These are phyloP conservation scores for Malassezia caprae DNA, from an alignment of 1,284 basidiomycete genomes.

Conservation along the genomic window DNA sequence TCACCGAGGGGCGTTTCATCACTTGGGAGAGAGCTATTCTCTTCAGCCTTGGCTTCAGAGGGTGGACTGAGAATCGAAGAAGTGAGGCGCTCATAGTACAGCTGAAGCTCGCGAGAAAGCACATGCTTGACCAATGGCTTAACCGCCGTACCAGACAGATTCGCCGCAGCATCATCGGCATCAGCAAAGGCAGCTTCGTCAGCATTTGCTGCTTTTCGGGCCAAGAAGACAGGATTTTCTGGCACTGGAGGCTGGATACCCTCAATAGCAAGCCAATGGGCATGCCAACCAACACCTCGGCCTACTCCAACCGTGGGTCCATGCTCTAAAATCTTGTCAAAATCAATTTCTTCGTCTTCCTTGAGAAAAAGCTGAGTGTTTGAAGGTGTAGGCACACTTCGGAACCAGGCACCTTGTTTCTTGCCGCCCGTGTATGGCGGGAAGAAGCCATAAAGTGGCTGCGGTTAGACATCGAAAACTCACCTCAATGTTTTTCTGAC, in stretches of 20 bases:
- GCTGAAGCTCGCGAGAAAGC: conserved; percentile 81
- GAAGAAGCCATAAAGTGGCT: conserved; percentile 26
- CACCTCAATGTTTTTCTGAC: conserved; percentile 81
- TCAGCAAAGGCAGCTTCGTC: conserved; percentile 20
- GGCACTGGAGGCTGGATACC: conserved; percentile 92
- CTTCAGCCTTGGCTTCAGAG: conserved; percentile 22
- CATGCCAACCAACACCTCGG: conserved; percentile 45
- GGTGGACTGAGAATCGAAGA: conserved; percentile 50
- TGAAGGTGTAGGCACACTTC: conserved; percentile 47
- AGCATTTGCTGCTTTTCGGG: conserved; percentile 12
- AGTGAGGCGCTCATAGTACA: conserved; percentile 88
- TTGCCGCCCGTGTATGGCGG: conserved; percentile 16
- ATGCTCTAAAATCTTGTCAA: conserved; percentile 54
- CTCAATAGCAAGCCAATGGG: conserved; percentile 93
- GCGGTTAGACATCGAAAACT: conserved; percentile 16
- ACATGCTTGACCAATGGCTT: conserved; percentile 67
- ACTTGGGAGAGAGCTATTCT: conserved; percentile 8
- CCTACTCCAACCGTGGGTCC: conserved; percentile 37
- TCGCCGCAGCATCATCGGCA: conserved; percentile 17
- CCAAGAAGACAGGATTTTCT: conserved; percentile 70
- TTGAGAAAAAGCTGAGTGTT: conserved; percentile 64
- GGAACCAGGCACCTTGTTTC: conserved; percentile 34
- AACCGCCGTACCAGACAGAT: conserved; percentile 21
- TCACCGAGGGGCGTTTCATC: conserved; percentile 15
- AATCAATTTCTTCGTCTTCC: conserved; percentile 95